Evolutionary conservation across 495 filamentous ascomycete genomes (phyloP).

Genomic region (Hyaloscypha variabilis): DNA sequence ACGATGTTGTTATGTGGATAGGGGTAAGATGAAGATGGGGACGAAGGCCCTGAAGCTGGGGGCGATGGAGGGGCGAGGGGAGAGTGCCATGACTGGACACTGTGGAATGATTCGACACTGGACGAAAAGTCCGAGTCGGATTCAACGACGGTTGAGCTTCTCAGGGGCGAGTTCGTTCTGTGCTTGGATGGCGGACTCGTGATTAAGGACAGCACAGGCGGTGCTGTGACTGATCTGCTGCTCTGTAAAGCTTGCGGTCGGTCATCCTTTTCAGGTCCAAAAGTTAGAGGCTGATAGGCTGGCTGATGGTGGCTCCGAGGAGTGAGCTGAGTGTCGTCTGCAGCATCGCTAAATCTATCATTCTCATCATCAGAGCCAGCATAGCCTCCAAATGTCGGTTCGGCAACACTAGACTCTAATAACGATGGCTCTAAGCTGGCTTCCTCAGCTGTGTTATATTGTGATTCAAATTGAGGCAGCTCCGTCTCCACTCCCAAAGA

Average conservation of each 20-base stretch:
- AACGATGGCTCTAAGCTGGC: slow-evolving; percentile 15
- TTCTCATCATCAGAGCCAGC: slow-evolving; percentile 16
- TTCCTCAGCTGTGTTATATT: not conserved
- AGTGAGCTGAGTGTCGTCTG: slow-evolving; percentile 27
- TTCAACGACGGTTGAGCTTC: slow-evolving; percentile 37
- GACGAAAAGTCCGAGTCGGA: slow-evolving; percentile 34
- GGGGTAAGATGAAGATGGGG: slow-evolving; percentile 39
- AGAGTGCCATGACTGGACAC: slow-evolving; percentile 64
- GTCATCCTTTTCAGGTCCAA: slow-evolving; percentile 16
- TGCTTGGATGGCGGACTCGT: slow-evolving; percentile 37
- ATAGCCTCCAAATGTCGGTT: slow-evolving; percentile 4
- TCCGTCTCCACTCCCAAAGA: not conserved
- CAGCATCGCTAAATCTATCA: slow-evolving; percentile 28
- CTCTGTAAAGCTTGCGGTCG: slow-evolving; percentile 20
- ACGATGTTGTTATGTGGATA: slow-evolving; percentile 38
- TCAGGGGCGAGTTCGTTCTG: slow-evolving; percentile 23
- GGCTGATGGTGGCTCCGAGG: slow-evolving; percentile 20
- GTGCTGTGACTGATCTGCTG: slow-evolving; percentile 26
- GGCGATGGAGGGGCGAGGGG: slow-evolving; percentile 51
- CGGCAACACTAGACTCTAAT: not conserved
- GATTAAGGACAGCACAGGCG: slow-evolving; percentile 36
- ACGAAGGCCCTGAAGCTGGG: slow-evolving; percentile 42
- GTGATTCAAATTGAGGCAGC: not conserved
- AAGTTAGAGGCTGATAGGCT: slow-evolving; percentile 4
- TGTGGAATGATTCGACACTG: slow-evolving; percentile 53